Evolutionary conservation across 2,329 filamentous ascomycete genomes (phyloP).

Genomic region (Coniochaeta pulveracea): DNA sequence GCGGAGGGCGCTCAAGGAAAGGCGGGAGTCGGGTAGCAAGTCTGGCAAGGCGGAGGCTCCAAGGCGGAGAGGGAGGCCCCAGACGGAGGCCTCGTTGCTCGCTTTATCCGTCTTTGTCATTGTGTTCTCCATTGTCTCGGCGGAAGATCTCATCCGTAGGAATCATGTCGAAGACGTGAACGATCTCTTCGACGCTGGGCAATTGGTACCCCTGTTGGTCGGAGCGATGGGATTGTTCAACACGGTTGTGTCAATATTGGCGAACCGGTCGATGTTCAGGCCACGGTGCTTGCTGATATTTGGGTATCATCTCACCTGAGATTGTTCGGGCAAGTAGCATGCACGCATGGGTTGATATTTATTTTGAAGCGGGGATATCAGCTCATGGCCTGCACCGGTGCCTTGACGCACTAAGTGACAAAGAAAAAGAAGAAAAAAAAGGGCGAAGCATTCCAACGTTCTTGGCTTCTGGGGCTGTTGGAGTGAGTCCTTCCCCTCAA

Average conservation of each 20-base stretch:
- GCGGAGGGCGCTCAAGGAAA: not conserved
- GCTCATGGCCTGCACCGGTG: too few relatives aligned
- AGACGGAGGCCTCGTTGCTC: not conserved
- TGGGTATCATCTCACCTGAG: slow-evolving; percentile 1
- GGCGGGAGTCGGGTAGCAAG: not conserved
- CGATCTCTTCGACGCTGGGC: not conserved
- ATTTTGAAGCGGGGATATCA: too few relatives aligned
- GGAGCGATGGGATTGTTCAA: slow-evolving; percentile 2
- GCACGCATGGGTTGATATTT: too few relatives aligned
- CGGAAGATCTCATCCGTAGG: not conserved
- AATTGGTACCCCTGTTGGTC: not conserved
- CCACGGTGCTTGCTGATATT: not conserved
- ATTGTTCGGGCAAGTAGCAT: too few relatives aligned
- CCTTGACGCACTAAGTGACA: too few relatives aligned
- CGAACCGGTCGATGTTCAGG: not conserved
- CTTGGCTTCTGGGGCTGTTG: too few relatives aligned
- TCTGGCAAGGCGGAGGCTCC: not conserved
- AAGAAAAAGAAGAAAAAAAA: too few relatives aligned
- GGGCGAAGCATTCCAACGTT: too few relatives aligned
- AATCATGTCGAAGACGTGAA: not conserved
- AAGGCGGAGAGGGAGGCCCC: not conserved
- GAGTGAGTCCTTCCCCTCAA: too few relatives aligned
- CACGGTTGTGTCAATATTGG: not conserved
- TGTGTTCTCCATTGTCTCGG: not conserved
- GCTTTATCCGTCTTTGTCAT: not conserved